phyloP scores from a whole-genome alignment of 176 grass and related monocot species.

The Juncus inflexus region DNA sequence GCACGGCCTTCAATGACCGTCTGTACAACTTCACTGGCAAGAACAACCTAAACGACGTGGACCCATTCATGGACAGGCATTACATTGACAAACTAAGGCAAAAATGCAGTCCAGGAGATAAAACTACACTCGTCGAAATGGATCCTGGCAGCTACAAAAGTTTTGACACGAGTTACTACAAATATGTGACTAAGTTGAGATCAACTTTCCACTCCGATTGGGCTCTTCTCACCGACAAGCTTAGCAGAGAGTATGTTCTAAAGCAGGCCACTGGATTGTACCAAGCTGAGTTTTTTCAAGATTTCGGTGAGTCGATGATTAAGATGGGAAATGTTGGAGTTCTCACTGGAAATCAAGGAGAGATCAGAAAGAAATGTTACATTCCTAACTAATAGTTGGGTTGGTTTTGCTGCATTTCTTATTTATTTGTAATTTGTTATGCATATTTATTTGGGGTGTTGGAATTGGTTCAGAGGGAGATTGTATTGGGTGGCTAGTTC shows the following conservation, averaged over 20 bases:
- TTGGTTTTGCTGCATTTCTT: not conserved
- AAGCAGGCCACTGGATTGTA: slow-evolving; percentile 39
- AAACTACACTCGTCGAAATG: slow-evolving; percentile 75
- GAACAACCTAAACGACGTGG: slow-evolving; percentile 46
- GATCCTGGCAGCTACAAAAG: slow-evolving; percentile 78
- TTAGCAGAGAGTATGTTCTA: slow-evolving; percentile 58
- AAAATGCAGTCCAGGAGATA: slow-evolving; percentile 57
- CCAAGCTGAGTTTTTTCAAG: slow-evolving; percentile 46
- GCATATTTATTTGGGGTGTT: not conserved
- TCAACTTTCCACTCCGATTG: slow-evolving; percentile 82
- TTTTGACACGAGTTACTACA: slow-evolving; percentile 67
- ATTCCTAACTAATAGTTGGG: slow-evolving; percentile 26
- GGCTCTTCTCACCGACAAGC: slow-evolving; percentile 45
- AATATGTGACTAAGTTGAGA: slow-evolving; percentile 44
- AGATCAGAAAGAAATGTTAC: slow-evolving; percentile 74
- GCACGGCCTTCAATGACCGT: slow-evolving; percentile 47
- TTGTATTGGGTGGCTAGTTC: not conserved
- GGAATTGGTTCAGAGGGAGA: not conserved
- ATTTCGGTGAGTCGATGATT: slow-evolving; percentile 59
- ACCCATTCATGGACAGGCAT: slow-evolving; percentile 37
- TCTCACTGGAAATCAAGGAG: slow-evolving; percentile 46
- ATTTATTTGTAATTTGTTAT: not conserved
- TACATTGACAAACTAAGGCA: slow-evolving; percentile 41
- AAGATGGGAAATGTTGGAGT: slow-evolving; percentile 60
- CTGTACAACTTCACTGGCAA: slow-evolving; percentile 84